Evolutionary conservation across 768 basidiomycete genomes (phyloP).

Genomic region (Steccherinum ochraceum): DNA sequence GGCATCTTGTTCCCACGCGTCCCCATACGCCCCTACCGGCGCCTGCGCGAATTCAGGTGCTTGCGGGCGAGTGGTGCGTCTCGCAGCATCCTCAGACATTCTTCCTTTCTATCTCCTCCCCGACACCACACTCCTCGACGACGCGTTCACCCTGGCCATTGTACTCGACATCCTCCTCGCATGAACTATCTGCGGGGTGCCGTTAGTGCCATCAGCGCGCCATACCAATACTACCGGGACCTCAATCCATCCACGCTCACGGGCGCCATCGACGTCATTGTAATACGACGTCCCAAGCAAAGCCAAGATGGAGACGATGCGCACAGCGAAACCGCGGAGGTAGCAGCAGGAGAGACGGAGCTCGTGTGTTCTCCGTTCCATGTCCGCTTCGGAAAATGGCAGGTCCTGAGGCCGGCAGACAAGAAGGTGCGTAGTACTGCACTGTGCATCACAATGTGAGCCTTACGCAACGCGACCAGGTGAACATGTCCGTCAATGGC

Average conservation of each 20-base stretch:
- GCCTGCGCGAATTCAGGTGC: no score
- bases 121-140: background rate
- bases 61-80: no score
- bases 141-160: background rate
- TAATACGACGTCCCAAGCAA: slow-evolving; percentile 60
- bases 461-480: slow-evolving; percentile 52
- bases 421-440: slow-evolving; percentile 67
- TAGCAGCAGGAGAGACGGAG: slow-evolving; percentile 50
- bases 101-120: no score
- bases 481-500: slow-evolving; percentile 85
- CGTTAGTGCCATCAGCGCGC: slow-evolving; percentile 77
- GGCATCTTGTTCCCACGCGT: background rate
- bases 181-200: slow-evolving; percentile 92
- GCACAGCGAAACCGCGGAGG: background rate
- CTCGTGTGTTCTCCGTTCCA: slow-evolving; percentile 95
- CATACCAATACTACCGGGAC: slow-evolving; percentile 87
- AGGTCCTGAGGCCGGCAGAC: slow-evolving; percentile 88
- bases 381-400: slow-evolving; percentile 96
- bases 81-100: no score
- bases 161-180: slow-evolving; percentile 12
- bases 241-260: slow-evolving; percentile 95
- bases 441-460: no score
- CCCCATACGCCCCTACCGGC: no score
- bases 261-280: slow-evolving; percentile 98
- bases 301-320: slow-evolving; percentile 19